phyloP scores from a whole-genome alignment of 768 basidiomycete genomes.

The Cantharellus cinnabarinus region DNA sequence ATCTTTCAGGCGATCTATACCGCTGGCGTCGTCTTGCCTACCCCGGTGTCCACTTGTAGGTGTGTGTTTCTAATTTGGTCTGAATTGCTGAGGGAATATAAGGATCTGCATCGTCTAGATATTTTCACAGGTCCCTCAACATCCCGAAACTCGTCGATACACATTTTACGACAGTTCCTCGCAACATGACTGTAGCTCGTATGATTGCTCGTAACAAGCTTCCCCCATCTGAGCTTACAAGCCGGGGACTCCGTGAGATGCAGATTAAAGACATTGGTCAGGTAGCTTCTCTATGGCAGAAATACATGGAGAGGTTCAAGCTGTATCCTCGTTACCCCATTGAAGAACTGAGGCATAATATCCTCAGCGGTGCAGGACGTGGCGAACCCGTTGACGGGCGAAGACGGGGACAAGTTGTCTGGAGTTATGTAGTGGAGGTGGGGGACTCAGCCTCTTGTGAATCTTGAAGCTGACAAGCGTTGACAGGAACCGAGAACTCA shows the following conservation, averaged over 20 bases:
- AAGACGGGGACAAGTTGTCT: constrained; percentile 70
- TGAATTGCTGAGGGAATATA: constrained; percentile 4
- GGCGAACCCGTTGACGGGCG: constrained; percentile 24
- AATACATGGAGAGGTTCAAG: constrained; percentile 73
- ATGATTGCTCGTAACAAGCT: constrained; percentile 64
- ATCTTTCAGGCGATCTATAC: constrained; percentile 98
- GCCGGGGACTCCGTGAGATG: constrained; percentile 67
- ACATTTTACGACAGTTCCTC: constrained; percentile 71
- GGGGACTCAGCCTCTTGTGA: constrained; percentile 6
- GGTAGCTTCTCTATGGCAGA: constrained; percentile 47
- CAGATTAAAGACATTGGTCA: constrained; percentile 52
- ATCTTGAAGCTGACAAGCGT: background rate
- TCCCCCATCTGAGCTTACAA: constrained; percentile 20
- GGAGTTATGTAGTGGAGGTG: constrained; percentile 93
- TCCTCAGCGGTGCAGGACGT: constrained; percentile 67
- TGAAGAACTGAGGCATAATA: constrained; percentile 71
- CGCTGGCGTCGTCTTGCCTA: constrained; percentile 80
- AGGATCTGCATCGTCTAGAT: constrained; percentile 25
- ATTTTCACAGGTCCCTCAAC: constrained; percentile 82
- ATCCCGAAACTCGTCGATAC: constrained; percentile 81
- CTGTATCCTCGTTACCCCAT: constrained; percentile 53
- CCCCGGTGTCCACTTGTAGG: constrained; percentile 75
- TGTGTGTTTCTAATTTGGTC: constrained; percentile 16
- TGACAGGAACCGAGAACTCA: constrained; percentile 59
- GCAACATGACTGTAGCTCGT: constrained; percentile 76